Evolutionary conservation across 495 filamentous ascomycete genomes (phyloP).

Genomic region (Penicillium bialowiezense): DNA sequence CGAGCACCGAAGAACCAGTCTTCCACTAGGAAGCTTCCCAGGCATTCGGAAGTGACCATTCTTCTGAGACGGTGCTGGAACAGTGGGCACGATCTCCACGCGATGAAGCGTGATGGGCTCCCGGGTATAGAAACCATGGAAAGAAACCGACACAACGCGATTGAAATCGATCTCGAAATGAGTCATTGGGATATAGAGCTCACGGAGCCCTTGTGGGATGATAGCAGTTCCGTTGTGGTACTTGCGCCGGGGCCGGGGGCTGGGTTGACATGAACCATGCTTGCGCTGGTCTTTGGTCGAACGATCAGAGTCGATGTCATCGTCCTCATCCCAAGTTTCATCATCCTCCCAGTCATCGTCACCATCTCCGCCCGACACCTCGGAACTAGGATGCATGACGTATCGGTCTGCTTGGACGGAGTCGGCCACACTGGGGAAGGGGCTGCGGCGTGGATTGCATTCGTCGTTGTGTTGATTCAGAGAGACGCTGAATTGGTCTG

Average conservation of each 20-base stretch:
- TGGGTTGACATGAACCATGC: no score
- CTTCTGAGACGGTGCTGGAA: slow-evolving; percentile 35
- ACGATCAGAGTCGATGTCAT: background rate
- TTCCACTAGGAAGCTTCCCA: slow-evolving; percentile 60
- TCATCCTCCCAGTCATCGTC: background rate
- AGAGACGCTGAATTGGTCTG: slow-evolving; percentile 64
- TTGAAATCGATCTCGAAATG: slow-evolving; percentile 67
- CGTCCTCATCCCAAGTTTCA: background rate
- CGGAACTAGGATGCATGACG: slow-evolving; percentile 14
- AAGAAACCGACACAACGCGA: slow-evolving; percentile 60
- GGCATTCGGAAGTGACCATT: slow-evolving; percentile 48
- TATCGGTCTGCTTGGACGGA: slow-evolving; percentile 69
- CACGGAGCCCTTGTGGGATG: slow-evolving; percentile 13
- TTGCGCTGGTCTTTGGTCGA: slow-evolving; percentile 19
- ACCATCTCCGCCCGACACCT: background rate
- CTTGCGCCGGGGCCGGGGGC: background rate
- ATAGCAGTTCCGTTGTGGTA: background rate
- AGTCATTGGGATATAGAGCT: slow-evolving; percentile 72
- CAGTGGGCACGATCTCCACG: slow-evolving; percentile 60
- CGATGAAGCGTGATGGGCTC: slow-evolving; percentile 52
- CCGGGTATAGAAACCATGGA: slow-evolving; percentile 64
- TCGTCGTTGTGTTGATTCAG: slow-evolving; percentile 68
- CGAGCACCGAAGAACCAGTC: slow-evolving; percentile 62
- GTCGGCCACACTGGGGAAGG: slow-evolving; percentile 73
- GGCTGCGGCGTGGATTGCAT: slow-evolving; percentile 57